phyloP scores from a whole-genome alignment of 257 asterid genomes.

The Plantago major region DNA sequence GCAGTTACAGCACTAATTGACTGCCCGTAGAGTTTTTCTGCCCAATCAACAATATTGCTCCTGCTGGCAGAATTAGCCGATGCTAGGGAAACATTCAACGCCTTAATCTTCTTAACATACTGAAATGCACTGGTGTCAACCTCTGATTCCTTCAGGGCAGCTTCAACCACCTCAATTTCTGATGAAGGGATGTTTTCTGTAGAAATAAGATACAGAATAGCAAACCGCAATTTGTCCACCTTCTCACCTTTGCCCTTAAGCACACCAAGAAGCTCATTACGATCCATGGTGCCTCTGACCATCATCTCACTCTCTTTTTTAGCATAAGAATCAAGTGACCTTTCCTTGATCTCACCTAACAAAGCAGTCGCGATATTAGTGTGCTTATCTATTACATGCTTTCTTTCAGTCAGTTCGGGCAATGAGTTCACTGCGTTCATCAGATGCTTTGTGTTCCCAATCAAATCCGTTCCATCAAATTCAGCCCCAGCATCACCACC shows the following conservation, averaged over 20 bases:
- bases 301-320: slow-evolving; percentile 89
- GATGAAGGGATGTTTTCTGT: slow-evolving; percentile 65
- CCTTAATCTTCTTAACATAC: slow-evolving; percentile 89
- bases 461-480: slow-evolving; percentile 77
- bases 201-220: slow-evolving; percentile 74
- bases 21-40: slow-evolving; percentile 91
- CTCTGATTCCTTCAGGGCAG: slow-evolving; percentile 72
- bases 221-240: slow-evolving; percentile 64
- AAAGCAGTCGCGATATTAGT: slow-evolving; percentile 84
- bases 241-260: slow-evolving; percentile 87
- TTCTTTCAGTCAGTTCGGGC: slow-evolving; percentile 90
- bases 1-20: slow-evolving; percentile 93
- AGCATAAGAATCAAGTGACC: slow-evolving; percentile 72
- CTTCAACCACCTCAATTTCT: slow-evolving; percentile 81
- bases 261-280: slow-evolving; percentile 64
- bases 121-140: slow-evolving; percentile 91
- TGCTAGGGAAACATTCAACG: slow-evolving; percentile 78
- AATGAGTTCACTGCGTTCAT: slow-evolving; percentile 93
- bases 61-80: slow-evolving; percentile 88
- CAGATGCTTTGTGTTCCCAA: slow-evolving; percentile 89
- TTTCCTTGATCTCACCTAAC: slow-evolving; percentile 64
- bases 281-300: slow-evolving; percentile 81
- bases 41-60: slow-evolving; percentile 92
- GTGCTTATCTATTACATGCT: slow-evolving; percentile 83
- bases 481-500: slow-evolving; percentile 83